Base-by-base conservation (phyloP, 2,329 filamentous ascomycete genomes). In the Sporothrix brasiliensis region DNA sequence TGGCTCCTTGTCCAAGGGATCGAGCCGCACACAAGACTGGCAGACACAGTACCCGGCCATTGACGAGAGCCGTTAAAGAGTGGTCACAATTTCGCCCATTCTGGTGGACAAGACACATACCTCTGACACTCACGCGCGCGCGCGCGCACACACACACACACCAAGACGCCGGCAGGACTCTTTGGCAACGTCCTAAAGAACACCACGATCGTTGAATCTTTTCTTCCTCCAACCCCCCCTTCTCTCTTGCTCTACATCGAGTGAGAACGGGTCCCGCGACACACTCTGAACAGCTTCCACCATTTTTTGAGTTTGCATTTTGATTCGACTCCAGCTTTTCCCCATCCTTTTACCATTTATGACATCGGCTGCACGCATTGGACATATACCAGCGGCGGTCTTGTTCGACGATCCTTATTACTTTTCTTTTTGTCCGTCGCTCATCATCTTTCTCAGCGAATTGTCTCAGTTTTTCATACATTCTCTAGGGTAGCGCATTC, bases 1-100 rank as follows among this genome's bases (percentile, higher is more conserved):
- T 70, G 83, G 84, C 50, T 83, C 81, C 13, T 71, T 74, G 60
- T 76, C 75, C 54, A 80, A 80, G 78, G 77, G 79, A 68, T 77
- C 75, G 73, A 75, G 77, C 24, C 74, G 77, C 34, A 74, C 78
- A 14, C 75, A 79, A 30, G 80, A 84, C 73, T 83, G 83, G 79
- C 79, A 82, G 72, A 76, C 79, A 71, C 74, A 69, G 66, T 16
- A 68, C 53, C 67, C 69, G 27, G 47, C 71, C 54, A 73, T 73
- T 52, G 65, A 66, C 53, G 73, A 74, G 70, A 44, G 70, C 44
- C 67, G 67, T 68, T 68, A 14, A 53, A 44, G 19, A 10, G n/a
- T 4, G 7, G 47, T 44, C 41, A 3, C 19, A n/a, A n/a, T 21
- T 3, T 21, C 19, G 19, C 19, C 19, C 2, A 7, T 2, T 50